These are phyloP conservation scores for Teunomyces gatunensis DNA, from an alignment of 805 yeast genomes.

Conservation along the genomic window DNA sequence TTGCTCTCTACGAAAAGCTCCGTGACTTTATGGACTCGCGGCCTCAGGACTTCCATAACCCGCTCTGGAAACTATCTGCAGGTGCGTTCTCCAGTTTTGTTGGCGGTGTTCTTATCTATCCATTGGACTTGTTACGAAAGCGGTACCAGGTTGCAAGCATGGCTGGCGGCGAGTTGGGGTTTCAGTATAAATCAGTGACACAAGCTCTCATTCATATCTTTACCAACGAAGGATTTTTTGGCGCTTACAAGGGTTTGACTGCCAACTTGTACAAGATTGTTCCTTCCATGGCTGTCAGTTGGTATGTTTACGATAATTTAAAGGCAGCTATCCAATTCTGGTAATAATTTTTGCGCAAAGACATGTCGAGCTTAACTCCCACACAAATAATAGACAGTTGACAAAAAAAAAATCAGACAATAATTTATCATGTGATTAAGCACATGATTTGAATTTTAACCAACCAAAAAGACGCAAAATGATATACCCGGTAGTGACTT, in stretches of 20 bases:
- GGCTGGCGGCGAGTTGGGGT: conserved; percentile 76
- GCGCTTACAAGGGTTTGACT: conserved; percentile 69
- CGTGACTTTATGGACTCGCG: conserved; percentile 51
- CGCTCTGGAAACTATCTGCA: conserved; percentile 58
- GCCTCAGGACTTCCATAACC: conserved; percentile 37
- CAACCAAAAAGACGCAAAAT: conserved; percentile 11
- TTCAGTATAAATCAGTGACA: conserved; percentile 70
- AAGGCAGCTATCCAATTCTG: conserved; percentile 42
- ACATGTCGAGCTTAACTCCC: too few relatives aligned
- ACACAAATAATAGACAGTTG: not conserved
- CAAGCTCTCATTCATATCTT: conserved; percentile 75
- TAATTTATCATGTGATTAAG: conserved; percentile 6
- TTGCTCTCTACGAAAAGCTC: conserved; percentile 81
- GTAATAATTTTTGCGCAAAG: too few relatives aligned
- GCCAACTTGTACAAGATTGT: conserved; percentile 87
- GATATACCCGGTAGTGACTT: not conserved
- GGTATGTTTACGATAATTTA: conserved; percentile 80
- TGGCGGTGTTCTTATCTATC: conserved; percentile 88
- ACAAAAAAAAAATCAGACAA: conserved; percentile 4
- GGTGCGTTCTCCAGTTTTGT: conserved; percentile 89
- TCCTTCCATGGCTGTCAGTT: conserved; percentile 94
- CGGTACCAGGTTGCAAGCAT: conserved; percentile 88
- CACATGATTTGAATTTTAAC: conserved; percentile 2
- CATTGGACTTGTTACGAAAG: conserved; percentile 84
- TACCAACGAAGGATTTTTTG: conserved; percentile 67